These are phyloP conservation scores for Pseudopithomyces chartarum DNA, from an alignment of 2,329 filamentous ascomycete species.

Conservation along the genomic window DNA sequence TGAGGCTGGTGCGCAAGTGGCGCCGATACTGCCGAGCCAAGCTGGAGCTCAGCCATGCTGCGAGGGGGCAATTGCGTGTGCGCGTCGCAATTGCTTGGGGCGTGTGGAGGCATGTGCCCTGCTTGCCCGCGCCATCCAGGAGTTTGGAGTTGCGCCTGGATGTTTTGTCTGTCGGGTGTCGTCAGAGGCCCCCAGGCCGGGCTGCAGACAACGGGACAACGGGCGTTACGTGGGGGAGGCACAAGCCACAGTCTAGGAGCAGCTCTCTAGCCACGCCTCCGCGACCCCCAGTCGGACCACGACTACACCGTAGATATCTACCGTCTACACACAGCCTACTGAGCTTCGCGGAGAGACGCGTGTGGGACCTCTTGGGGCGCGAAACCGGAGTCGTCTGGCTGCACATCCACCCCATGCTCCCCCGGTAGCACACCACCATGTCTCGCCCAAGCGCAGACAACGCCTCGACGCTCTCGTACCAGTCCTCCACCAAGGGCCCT, in stretches of 20 bases:
- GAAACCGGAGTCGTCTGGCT: background rate
- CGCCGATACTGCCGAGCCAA: conserved; percentile 26
- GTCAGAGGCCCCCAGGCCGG: background rate
- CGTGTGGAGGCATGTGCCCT: background rate
- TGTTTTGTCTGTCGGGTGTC: background rate
- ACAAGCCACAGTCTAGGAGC: conserved; percentile 29
- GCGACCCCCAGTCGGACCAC: too few species aligned
- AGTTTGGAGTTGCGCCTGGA: background rate
- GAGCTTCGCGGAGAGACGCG: background rate
- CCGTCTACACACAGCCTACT: background rate
- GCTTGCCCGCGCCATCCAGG: background rate
- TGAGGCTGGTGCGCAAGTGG: conserved; percentile 39
- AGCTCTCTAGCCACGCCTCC: background rate
- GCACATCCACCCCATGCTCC: conserved; percentile 15
- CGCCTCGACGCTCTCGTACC: conserved; percentile 48
- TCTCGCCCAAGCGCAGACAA: conserved; percentile 45
- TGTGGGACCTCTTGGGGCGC: background rate
- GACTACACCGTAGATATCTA: too few species aligned
- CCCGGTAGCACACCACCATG: conserved; percentile 31
- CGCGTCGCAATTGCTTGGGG: conserved; percentile 25
- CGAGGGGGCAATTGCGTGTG: conserved; percentile 37
- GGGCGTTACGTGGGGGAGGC: conserved; percentile 25
- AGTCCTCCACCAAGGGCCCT: conserved; percentile 46
- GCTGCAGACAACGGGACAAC: conserved; percentile 3
- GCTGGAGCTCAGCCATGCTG: conserved; percentile 36